A percentile compares a stretch with the other conserved stretches of the same genome.
Conservation (phyloP, 768 basidiomycete species). For the Suillus clintonianus region DNA sequence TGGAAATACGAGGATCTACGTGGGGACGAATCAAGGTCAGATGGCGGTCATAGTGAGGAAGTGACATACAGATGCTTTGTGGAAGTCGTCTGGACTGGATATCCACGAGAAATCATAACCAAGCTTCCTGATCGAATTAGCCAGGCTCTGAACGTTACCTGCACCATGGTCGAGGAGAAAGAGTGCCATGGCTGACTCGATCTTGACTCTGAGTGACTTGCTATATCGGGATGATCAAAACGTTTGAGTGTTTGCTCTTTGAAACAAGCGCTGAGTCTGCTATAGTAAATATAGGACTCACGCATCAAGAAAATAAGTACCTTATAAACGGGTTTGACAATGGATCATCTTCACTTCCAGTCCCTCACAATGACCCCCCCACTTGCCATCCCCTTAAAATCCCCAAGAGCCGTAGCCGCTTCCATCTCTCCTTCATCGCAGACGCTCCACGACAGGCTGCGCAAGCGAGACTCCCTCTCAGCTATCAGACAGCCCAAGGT, state of each 20-base stretch:
- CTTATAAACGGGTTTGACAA: conserved; percentile 15
- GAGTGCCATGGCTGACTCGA: conserved; percentile 47
- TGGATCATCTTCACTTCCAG: conserved; percentile 16
- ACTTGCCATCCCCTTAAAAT: conserved; percentile 42
- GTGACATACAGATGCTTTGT: conserved; percentile 80
- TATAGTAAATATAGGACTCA: not conserved
- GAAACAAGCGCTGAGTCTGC: not conserved
- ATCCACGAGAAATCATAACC: conserved; percentile 93
- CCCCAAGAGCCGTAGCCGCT: conserved; percentile 41
- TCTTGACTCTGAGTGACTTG: not conserved
- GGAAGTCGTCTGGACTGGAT: conserved; percentile 75
- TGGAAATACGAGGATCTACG: conserved; percentile 91
- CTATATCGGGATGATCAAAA: conserved; percentile 10
- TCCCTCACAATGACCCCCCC: conserved; percentile 44
- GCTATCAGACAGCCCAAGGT: conserved; percentile 60
- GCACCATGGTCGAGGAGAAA: conserved; percentile 97
- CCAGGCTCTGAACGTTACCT: conserved; percentile 91
- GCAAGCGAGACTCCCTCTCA: conserved; percentile 34
- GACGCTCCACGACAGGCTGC: conserved; percentile 50
- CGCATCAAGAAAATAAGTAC: not conserved
- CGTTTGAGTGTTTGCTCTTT: not conserved
- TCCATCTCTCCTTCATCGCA: conserved; percentile 53
- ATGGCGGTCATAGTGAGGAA: conserved; percentile 3
- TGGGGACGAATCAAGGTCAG: conserved; percentile 11
- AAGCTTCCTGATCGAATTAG: conserved; percentile 83